Conservation (phyloP, 805 yeast genomes). For the Cephaloascus fragrans region DNA sequence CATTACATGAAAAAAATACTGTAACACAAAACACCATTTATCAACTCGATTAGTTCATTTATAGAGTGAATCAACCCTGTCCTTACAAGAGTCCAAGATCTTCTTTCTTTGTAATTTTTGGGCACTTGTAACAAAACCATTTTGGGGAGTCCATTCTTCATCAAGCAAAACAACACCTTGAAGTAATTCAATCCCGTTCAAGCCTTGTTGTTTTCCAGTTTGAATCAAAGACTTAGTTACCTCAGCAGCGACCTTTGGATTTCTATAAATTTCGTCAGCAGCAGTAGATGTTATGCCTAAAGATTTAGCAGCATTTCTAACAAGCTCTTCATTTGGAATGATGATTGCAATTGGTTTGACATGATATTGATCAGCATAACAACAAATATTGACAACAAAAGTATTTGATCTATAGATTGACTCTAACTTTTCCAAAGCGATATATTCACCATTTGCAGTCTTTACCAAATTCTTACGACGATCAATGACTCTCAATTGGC, state of each 20-base stretch:
- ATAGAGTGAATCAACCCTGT: slow-evolving; percentile 61
- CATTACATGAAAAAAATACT: too few relatives aligned
- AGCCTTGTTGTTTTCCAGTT: slow-evolving; percentile 76
- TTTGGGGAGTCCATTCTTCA: slow-evolving; percentile 97
- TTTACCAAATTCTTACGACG: slow-evolving; percentile 94
- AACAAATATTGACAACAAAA: slow-evolving; percentile 73
- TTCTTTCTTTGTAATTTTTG: slow-evolving; percentile 93
- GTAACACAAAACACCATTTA: too few relatives aligned
- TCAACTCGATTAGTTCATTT: too few relatives aligned
- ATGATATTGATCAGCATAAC: slow-evolving; percentile 81
- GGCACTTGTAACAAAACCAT: slow-evolving; percentile 88
- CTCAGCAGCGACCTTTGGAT: slow-evolving; percentile 43
- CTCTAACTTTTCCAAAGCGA: slow-evolving; percentile 93
- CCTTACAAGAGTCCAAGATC: slow-evolving; percentile 62
- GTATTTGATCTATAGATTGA: slow-evolving; percentile 79
- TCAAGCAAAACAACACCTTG: slow-evolving; percentile 70
- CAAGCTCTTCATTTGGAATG: slow-evolving; percentile 64
- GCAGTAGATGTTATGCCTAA: slow-evolving; percentile 37
- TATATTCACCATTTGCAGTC: slow-evolving; percentile 94
- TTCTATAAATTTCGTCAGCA: slow-evolving; percentile 38
- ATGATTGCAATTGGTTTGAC: slow-evolving; percentile 91
- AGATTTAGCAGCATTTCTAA: slow-evolving; percentile 51
- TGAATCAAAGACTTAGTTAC: slow-evolving; percentile 51
- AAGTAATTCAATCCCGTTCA: slow-evolving; percentile 77
- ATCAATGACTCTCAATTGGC: slow-evolving; percentile 78